phyloP scores from a whole-genome alignment of 2,329 filamentous ascomycete species.

The Fusarium sp. region DNA sequence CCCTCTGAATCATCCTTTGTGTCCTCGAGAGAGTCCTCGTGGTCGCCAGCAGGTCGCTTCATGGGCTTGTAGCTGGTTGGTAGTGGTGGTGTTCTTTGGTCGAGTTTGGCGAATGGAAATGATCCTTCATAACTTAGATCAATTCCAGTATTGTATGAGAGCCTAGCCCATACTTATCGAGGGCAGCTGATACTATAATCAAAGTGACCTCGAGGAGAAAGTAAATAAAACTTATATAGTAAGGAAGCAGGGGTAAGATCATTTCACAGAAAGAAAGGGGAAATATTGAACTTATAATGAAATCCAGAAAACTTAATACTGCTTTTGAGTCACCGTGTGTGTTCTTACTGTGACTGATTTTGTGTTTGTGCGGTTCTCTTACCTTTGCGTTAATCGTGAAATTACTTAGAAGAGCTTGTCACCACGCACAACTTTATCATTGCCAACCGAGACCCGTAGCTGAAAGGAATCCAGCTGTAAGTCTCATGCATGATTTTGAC shows the following conservation, averaged over 20 bases:
- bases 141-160: background rate
- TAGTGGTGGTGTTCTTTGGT: accelerated
- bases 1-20: background rate
- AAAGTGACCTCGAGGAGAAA: too few species aligned
- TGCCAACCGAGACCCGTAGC: too few species aligned
- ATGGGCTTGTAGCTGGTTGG: background rate
- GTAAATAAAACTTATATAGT: background rate
- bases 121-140: accelerated
- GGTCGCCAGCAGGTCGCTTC: background rate
- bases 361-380: accelerated
- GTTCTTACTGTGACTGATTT: background rate
- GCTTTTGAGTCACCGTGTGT: accelerated
- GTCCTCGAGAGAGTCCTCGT: background rate
- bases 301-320: background rate
- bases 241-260: background rate
- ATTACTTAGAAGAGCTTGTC: background rate
- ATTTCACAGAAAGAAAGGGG: background rate
- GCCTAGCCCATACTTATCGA: accelerated
- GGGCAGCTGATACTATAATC: accelerated
- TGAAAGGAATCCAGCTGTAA: background rate
- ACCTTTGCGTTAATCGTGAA: background rate
- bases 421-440: background rate
- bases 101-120: accelerated
- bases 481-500: accelerated
- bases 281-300: background rate